Conservation (phyloP, 1,284 basidiomycete species). For the Tremellales sp. region DNA sequence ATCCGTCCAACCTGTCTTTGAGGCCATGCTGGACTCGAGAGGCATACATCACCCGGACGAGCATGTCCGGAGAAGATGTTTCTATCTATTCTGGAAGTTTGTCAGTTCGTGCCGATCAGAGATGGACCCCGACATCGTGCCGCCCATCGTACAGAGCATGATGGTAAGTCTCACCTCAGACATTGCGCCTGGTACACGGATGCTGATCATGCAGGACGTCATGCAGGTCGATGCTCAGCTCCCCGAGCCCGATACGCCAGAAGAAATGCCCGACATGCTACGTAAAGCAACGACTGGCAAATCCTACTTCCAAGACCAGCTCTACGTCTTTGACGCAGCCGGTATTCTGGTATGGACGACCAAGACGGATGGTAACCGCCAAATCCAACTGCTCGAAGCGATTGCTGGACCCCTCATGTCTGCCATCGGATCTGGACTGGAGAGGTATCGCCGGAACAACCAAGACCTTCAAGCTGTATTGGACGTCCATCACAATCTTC, state of each 20-base stretch:
- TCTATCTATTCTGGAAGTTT: constrained; percentile 91
- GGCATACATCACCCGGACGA: constrained; percentile 79
- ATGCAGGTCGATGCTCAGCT: constrained; percentile 51
- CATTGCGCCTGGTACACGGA: not conserved
- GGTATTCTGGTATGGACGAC: constrained; percentile 76
- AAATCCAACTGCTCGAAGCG: constrained; percentile 67
- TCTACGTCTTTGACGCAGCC: constrained; percentile 91
- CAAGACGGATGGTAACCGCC: constrained; percentile 63
- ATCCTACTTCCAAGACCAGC: constrained; percentile 76
- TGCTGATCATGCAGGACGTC: constrained; percentile 46
- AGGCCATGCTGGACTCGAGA: constrained; percentile 82
- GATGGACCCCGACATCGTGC: constrained; percentile 68
- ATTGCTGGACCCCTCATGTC: constrained; percentile 77
- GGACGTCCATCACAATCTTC: constrained; percentile 90
- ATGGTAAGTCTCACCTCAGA: constrained; percentile 46
- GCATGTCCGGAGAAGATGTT: constrained; percentile 71
- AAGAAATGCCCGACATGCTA: constrained; percentile 55
- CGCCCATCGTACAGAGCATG: constrained; percentile 68
- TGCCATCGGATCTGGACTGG: constrained; percentile 67
- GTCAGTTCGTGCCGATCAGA: constrained; percentile 79
- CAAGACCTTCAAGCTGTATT: constrained; percentile 63
- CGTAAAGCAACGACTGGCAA: constrained; percentile 69
- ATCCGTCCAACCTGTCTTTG: constrained; percentile 77
- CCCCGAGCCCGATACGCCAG: constrained; percentile 50
- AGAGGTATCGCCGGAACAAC: constrained; percentile 36